A percentile compares a stretch with the other conserved stretches of the same genome.
These are phyloP conservation scores for Papiliotrema terrestris DNA, from an alignment of 1,284 basidiomycete genomes.

Conservation along the genomic window DNA sequence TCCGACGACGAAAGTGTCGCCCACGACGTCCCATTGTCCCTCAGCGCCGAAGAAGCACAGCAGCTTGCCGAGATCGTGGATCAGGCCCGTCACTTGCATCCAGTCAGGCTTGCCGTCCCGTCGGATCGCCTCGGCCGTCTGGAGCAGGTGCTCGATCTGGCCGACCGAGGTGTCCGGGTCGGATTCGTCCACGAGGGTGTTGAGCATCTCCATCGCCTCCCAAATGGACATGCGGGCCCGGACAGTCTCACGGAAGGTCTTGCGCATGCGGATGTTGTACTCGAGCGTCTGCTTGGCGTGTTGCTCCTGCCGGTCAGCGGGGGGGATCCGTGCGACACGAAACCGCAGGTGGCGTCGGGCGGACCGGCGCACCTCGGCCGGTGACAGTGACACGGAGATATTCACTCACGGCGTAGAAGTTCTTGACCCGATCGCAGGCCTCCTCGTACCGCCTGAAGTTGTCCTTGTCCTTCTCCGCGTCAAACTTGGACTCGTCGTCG, in stretches of 20 bases:
- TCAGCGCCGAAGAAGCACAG: constrained; percentile 68
- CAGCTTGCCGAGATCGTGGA: constrained; percentile 84
- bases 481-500: constrained; percentile 64
- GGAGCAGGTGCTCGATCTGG: constrained; percentile 86
- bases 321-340: not conserved
- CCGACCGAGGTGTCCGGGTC: constrained; percentile 54
- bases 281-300: constrained; percentile 84
- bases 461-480: constrained; percentile 70
- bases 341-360: not conserved
- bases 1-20: constrained; percentile 83
- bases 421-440: constrained; percentile 80
- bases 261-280: constrained; percentile 70
- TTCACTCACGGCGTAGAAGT: constrained; percentile 59
- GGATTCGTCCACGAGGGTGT: constrained; percentile 79
- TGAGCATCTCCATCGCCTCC: constrained; percentile 86
- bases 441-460: constrained; percentile 51
- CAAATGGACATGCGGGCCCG: constrained; percentile 58
- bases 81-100: constrained; percentile 76
- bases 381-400: too few relatives aligned
- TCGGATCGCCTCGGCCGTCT: constrained; percentile 87
- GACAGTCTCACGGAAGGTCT: constrained; percentile 28
- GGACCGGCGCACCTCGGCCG: not conserved
- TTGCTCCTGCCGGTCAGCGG: constrained; percentile 57
- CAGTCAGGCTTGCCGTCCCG: constrained; percentile 73
- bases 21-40: constrained; percentile 90